phyloP scores from a whole-genome alignment of 2,329 filamentous ascomycete genomes.

The Aureobasidium sp. region DNA sequence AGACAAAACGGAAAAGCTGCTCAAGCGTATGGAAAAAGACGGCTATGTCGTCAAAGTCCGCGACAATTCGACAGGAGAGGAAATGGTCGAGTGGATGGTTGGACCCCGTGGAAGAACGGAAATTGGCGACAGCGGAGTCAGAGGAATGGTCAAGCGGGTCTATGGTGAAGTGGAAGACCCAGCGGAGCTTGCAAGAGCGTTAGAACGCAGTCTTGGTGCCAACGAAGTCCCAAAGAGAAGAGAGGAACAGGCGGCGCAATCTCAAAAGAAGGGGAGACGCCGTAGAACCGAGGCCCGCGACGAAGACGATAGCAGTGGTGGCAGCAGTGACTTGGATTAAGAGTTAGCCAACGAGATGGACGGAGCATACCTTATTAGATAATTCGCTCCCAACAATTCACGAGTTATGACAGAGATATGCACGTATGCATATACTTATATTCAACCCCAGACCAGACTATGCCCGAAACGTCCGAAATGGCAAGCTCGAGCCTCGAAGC shows the following conservation, averaged over 20 bases:
- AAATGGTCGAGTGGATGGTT: constrained; percentile 72
- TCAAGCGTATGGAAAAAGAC: constrained; percentile 70
- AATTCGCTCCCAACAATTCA: neutral
- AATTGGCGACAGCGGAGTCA: constrained; percentile 68
- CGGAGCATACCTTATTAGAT: neutral
- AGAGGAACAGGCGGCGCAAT: neutral
- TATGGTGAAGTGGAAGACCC: constrained; percentile 36
- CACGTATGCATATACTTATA: neutral
- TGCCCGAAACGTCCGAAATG: neutral
- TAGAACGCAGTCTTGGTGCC: constrained; percentile 29
- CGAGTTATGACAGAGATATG: constrained; percentile 1
- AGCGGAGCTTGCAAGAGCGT: constrained; percentile 29
- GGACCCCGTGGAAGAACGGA: constrained; percentile 82
- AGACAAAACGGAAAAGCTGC: constrained; percentile 68
- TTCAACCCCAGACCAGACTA: constrained; percentile 1
- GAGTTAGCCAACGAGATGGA: neutral
- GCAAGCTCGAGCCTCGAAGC: constrained; percentile 1
- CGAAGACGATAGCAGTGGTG: neutral
- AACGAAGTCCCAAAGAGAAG: constrained; percentile 1
- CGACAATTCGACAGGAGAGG: constrained; percentile 64
- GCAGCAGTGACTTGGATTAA: constrained; percentile 16
- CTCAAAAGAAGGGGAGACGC: neutral
- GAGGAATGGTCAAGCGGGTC: constrained; percentile 57
- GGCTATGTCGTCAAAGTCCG: constrained; percentile 72
- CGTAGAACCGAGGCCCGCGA: neutral